Evolutionary conservation across 306 rosid genomes (phyloP).

Genomic region (Cucumis melo): DNA sequence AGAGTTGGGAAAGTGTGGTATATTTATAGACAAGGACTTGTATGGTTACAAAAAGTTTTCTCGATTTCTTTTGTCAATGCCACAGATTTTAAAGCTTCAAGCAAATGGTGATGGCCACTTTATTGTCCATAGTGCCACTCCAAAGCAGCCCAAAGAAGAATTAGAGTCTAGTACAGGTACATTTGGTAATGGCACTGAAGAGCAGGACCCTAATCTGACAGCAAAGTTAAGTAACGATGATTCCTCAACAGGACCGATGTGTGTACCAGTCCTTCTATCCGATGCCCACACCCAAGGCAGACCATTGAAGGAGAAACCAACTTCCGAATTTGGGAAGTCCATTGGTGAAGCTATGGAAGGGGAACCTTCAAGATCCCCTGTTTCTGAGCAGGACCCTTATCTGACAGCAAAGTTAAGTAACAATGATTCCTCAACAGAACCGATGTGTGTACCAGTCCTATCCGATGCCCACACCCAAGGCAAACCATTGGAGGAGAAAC

Average conservation of each 20-base stretch:
- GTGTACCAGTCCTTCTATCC: slow-evolving; percentile 12
- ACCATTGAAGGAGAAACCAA: slow-evolving; percentile 16
- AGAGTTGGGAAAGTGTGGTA: slow-evolving; percentile 21
- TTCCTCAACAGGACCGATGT: slow-evolving; percentile 6
- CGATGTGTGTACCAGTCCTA: slow-evolving; percentile 9
- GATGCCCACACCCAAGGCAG: background rate
- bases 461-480: slow-evolving; percentile 10
- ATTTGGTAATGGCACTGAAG: slow-evolving; percentile 13
- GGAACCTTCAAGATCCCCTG: slow-evolving; percentile 13
- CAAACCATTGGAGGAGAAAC: slow-evolving; percentile 14
- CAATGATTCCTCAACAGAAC: slow-evolving; percentile 9
- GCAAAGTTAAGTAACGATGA: slow-evolving; percentile 15
- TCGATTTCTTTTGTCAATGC: slow-evolving; percentile 36
- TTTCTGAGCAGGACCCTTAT: slow-evolving; percentile 5
- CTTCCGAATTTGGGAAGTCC: background rate
- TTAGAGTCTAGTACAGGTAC: slow-evolving; percentile 11
- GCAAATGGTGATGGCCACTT: slow-evolving; percentile 12
- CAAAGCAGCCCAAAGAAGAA: slow-evolving; percentile 13
- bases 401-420: slow-evolving; percentile 16
- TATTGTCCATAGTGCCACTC: slow-evolving; percentile 5
- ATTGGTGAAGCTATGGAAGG: slow-evolving; percentile 6
- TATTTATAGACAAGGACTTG: slow-evolving; percentile 22
- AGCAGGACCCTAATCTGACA: slow-evolving; percentile 6
- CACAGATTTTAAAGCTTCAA: slow-evolving; percentile 25
- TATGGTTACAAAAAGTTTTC: slow-evolving; percentile 40